phyloP scores from a whole-genome alignment of 73 alveolate species.

The Paramecium primaurelia region DNA sequence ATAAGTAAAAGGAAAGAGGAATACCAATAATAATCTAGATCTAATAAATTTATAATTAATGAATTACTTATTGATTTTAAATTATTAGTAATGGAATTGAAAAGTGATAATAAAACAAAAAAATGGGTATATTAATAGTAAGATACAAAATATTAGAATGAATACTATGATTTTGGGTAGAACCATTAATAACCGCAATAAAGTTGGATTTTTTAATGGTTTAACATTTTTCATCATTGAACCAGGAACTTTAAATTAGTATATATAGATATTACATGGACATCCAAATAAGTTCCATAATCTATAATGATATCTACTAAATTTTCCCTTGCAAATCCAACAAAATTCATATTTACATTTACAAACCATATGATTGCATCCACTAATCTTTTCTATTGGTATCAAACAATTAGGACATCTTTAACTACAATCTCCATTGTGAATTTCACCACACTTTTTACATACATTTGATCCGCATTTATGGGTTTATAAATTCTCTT shows the following conservation, averaged over 20 bases:
- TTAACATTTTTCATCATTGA: neutral
- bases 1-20: neutral
- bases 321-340: constrained; percentile 57
- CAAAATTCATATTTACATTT: constrained; percentile 57
- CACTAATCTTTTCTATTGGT: constrained; percentile 50
- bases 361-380: constrained; percentile 64
- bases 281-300: constrained; percentile 56
- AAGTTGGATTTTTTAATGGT: neutral
- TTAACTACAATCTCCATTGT: neutral
- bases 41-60: neutral
- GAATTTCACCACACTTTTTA: neutral
- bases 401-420: constrained; percentile 57
- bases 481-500: neutral
- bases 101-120: neutral
- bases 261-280: constrained; percentile 4
- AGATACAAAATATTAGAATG: neutral
- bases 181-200: neutral
- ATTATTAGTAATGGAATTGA: neutral
- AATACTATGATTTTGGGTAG: neutral
- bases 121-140: neutral
- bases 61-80: neutral
- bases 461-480: neutral
- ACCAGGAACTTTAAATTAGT: neutral
- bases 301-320: constrained; percentile 21
- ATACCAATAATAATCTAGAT: neutral